Evolutionary conservation across 2,329 filamentous ascomycete genomes (phyloP), one percentile per base, ranked within the genome.

Genomic region (Clonostachys sp.): DNA sequence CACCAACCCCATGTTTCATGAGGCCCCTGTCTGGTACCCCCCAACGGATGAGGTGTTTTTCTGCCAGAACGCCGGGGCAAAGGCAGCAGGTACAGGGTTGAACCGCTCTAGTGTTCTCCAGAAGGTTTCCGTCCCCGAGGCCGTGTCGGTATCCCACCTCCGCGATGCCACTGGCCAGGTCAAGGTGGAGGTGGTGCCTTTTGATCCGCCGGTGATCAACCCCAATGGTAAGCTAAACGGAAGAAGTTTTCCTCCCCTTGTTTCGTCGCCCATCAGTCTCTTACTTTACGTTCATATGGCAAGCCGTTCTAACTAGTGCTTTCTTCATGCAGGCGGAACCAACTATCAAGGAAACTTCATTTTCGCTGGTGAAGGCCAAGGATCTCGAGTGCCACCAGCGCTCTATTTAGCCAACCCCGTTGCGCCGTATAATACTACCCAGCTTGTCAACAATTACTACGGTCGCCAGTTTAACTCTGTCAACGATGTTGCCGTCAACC

Each of bases 381-480:
- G 74, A 9, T 60, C 62, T 9, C 50, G 62, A n/a, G 34, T 49
- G 47, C 71, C 72, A 0, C 34, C 47, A 8, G 47, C 47, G 6
- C 40, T 49, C 8, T 49, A 49, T 35, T 36, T 49, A 42, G 45
- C 56, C 18, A 60, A 57, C 12, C 48, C 56, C 20, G 49, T 56
- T 6, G 63, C 65, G 14, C 76, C 75, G 1, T 77, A 77, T 56
- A 79, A 78, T 53, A 73, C 72, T 0, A 74, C 73, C 5, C 71
- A 73, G 0, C 62, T 86, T 12, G 48, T 85, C 14, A 80, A 80
- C 53, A 81, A 78, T 58, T 86, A 70, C 57, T 79, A 79, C 44
- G 80, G 81, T 16, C 72, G 79, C 4, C 69, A 75, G 39, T 84
- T 84, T 62, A 81, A 74, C 57, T 83, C 79, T 0, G 61, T 83